A percentile compares a stretch with the other conserved stretches of the same genome.
Conservation (phyloP, 768 basidiomycete genomes). For the Lactarius evosmus region DNA sequence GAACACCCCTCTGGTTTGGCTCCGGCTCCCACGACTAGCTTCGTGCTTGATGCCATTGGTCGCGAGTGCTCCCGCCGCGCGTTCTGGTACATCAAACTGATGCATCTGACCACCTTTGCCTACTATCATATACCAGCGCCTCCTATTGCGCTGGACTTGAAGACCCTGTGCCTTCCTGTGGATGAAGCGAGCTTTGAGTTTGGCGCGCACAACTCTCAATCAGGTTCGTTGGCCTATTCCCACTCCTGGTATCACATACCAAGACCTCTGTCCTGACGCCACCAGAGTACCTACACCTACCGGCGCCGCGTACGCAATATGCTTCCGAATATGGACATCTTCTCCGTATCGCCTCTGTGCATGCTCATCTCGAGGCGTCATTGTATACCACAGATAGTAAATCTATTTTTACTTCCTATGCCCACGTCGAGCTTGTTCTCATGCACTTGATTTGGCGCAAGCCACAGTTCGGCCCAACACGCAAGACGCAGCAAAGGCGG, state of each 20-base stretch:
- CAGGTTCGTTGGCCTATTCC: slow-evolving; percentile 20
- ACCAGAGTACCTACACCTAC: slow-evolving; percentile 66
- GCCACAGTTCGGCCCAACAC: neutral
- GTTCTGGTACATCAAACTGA: slow-evolving; percentile 73
- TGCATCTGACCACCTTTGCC: slow-evolving; percentile 48
- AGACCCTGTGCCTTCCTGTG: slow-evolving; percentile 65
- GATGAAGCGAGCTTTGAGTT: slow-evolving; percentile 82
- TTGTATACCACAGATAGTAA: slow-evolving; percentile 47
- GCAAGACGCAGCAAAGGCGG: slow-evolving; percentile 10
- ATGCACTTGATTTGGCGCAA: neutral
- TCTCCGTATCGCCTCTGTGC: slow-evolving; percentile 64
- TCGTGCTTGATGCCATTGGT: slow-evolving; percentile 60
- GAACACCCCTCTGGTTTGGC: slow-evolving; percentile 60
- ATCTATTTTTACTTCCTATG: slow-evolving; percentile 21
- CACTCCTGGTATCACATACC: neutral
- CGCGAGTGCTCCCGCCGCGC: slow-evolving; percentile 78
- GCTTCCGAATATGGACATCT: slow-evolving; percentile 76
- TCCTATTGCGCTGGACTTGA: slow-evolving; percentile 45
- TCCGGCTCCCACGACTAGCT: slow-evolving; percentile 55
- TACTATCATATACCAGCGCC: slow-evolving; percentile 39
- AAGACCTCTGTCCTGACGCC: slow-evolving; percentile 11
- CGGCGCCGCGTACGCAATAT: slow-evolving; percentile 55
- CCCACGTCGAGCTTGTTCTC: slow-evolving; percentile 1
- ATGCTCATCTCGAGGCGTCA: slow-evolving; percentile 55
- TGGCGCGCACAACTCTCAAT: slow-evolving; percentile 25